A percentile compares a stretch with the other conserved stretches of the same genome.
These are phyloP conservation scores for Pichia cephalocereana DNA, from an alignment of 805 yeast species.

Conservation along the genomic window DNA sequence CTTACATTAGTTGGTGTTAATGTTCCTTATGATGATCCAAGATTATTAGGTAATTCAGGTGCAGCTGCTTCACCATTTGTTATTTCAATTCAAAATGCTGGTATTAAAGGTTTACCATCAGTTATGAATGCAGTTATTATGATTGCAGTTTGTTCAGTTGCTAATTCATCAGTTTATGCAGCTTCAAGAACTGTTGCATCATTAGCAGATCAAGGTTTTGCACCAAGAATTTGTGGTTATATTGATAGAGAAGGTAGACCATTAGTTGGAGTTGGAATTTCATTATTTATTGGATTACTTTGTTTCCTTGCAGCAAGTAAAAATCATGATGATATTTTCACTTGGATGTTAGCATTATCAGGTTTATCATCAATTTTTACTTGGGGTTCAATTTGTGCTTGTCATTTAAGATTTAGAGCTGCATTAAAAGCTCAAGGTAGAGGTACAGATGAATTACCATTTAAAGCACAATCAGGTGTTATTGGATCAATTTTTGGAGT, in stretches of 20 bases:
- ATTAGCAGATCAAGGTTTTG: constrained; percentile 59
- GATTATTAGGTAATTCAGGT: constrained; percentile 38
- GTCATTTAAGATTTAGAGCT: constrained; percentile 59
- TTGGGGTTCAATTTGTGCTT: constrained; percentile 65
- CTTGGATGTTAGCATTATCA: constrained; percentile 68
- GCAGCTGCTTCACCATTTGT: constrained; percentile 61
- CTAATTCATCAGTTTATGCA: constrained; percentile 66
- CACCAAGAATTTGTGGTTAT: constrained; percentile 52
- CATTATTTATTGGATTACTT: constrained; percentile 44
- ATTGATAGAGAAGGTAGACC: constrained; percentile 75
- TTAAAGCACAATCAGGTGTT: constrained; percentile 56
- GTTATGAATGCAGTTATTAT: constrained; percentile 66
- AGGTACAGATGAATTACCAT: constrained; percentile 53
- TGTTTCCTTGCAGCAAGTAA: constrained; percentile 55
- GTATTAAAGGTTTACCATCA: constrained; percentile 55
- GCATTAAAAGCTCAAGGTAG: constrained; percentile 61
- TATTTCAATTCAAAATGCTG: constrained; percentile 53
- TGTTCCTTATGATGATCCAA: constrained; percentile 48
- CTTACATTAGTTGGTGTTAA: constrained; percentile 46
- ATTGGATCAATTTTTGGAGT: constrained; percentile 57
- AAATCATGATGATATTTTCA: constrained; percentile 45
- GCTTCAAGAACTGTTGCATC: constrained; percentile 61
- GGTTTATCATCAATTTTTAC: constrained; percentile 67
- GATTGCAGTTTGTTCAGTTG: constrained; percentile 63
- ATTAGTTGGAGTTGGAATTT: constrained; percentile 49